Percentiles rank a stretch among this genome's conserved stretches.
phyloP scores from a whole-genome alignment of 805 yeast species.

The Wickerhamiella spandovensis region DNA sequence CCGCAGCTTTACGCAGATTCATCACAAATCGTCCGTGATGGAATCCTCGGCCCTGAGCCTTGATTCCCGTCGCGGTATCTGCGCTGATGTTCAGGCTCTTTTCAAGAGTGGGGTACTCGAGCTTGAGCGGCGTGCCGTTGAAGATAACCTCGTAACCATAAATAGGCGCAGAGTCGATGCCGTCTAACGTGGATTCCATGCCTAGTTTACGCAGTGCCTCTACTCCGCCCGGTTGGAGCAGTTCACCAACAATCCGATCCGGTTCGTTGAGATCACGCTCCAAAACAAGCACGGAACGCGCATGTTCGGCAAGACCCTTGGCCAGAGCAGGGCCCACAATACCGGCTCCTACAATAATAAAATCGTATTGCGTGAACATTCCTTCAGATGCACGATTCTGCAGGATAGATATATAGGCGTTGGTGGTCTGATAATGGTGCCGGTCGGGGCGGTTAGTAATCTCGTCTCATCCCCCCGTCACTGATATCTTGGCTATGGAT shows the following conservation, averaged over 20 bases:
- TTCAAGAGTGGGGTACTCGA: conserved; percentile 47
- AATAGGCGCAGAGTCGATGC: conserved; percentile 64
- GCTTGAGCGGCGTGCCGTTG: conserved; percentile 39
- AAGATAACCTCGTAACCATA: conserved; percentile 72
- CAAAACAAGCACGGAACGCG: conserved; percentile 59
- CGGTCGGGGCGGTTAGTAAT: not conserved
- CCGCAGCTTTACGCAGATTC: conserved; percentile 62
- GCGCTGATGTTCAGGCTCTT: conserved; percentile 5
- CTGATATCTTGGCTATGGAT: conserved; percentile 6
- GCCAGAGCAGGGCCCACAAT: conserved; percentile 93
- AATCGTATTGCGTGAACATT: conserved; percentile 42
- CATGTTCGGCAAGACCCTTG: conserved; percentile 78
- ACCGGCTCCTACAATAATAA: conserved; percentile 95
- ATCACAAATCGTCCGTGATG: conserved; percentile 82
- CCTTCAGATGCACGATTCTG: not conserved
- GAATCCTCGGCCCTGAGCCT: conserved; percentile 66
- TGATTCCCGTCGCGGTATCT: conserved; percentile 6
- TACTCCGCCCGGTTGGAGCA: conserved; percentile 94
- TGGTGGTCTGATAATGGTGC: not conserved
- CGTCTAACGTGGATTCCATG: conserved; percentile 59
- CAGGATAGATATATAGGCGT: not conserved
- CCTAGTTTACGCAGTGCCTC: conserved; percentile 73
- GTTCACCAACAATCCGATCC: conserved; percentile 93
- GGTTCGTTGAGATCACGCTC: conserved; percentile 91
- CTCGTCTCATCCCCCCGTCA: not conserved